Evolutionary conservation across 1,284 basidiomycete genomes (phyloP), one percentile per base, ranked within the genome.

Genomic region (Fomitopsis palustris): DNA sequence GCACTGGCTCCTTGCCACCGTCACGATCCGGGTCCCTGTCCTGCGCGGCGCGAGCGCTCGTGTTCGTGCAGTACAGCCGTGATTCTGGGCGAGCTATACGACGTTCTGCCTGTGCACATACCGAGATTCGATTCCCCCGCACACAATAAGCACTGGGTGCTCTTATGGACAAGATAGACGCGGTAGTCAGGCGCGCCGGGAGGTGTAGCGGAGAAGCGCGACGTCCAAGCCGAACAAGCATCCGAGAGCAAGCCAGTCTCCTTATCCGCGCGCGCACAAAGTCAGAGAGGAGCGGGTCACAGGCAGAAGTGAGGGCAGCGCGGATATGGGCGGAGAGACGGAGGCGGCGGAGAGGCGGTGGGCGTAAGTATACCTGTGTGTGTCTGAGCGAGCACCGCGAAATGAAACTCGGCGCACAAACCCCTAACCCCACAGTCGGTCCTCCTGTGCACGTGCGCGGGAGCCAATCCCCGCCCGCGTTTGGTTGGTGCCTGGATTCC

Each of bases 1-100:
- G n/a, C 64, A 63, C n/a, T 65, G 2, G 3, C 8, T 31, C 27
- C 27, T 62, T 19, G 59, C 61, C 39, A 61, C 64, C 14, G 42
- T 41, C 31, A 2, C 33, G 29, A 17, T 57, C 56, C 6, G 33
- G 31, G 14, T 53, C 54, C 33, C 56, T 59, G 25, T 59, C 61
- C 27, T 64, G 57, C 19, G 54, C 51, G n/a, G 61, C 56, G 21
- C 56, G 56, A 6, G 60, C 56, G 17, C 37, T 35, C 0, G 56
- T 55, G 35, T 61, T 58, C 49, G 54, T 58, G 14, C 56, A 39
- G 41, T 52, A 47, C n/a, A 17, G 17, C 1, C 42, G 41, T 16
- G 19, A 10, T 2, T 16, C 10, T 19, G 39, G 29, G 14, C 17
- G n/a, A 4, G 53, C 47, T 0, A 52, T 25, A 23, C 42, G 42